Evolutionary conservation across 208 protist genomes (phyloP).

Genomic region (Leishmania lainsoni): DNA sequence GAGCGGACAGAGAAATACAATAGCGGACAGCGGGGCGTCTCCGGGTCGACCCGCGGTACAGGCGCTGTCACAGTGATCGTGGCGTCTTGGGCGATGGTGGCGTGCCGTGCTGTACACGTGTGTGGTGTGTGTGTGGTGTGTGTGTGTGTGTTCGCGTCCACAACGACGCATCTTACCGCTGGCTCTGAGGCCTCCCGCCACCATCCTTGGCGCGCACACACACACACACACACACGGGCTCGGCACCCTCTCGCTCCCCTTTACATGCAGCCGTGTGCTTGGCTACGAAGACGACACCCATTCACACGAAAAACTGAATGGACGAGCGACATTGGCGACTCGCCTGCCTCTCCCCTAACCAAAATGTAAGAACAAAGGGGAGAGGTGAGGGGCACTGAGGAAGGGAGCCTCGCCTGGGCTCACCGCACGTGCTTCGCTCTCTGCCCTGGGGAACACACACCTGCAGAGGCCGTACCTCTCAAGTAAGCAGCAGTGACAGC

Average conservation of each 20-base stretch:
- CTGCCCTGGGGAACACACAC: not conserved
- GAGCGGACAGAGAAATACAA: not conserved
- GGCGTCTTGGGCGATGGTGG: not conserved
- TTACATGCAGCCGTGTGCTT: not conserved
- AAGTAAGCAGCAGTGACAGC: not conserved
- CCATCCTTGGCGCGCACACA: not conserved
- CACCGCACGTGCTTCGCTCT: not conserved
- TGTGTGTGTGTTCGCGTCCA: not conserved
- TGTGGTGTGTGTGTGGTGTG: not conserved
- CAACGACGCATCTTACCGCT: not conserved
- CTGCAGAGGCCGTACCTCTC: not conserved
- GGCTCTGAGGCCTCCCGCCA: not conserved
- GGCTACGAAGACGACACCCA: not conserved
- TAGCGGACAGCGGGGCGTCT: not conserved
- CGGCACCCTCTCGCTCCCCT: not conserved
- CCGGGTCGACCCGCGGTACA: not conserved
- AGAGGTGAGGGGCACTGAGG: not conserved
- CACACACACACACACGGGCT: not conserved
- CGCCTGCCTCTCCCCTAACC: not conserved
- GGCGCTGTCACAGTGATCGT: not conserved
- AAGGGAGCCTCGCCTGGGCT: not conserved
- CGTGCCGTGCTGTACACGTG: not conserved
- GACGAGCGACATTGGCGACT: not conserved
- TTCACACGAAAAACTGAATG: not conserved
- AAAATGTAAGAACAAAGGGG: not conserved